Evolutionary conservation across 176 grass and related monocot species (phyloP), one percentile per base, ranked within the genome.

Genomic region (Poa pratensis): DNA sequence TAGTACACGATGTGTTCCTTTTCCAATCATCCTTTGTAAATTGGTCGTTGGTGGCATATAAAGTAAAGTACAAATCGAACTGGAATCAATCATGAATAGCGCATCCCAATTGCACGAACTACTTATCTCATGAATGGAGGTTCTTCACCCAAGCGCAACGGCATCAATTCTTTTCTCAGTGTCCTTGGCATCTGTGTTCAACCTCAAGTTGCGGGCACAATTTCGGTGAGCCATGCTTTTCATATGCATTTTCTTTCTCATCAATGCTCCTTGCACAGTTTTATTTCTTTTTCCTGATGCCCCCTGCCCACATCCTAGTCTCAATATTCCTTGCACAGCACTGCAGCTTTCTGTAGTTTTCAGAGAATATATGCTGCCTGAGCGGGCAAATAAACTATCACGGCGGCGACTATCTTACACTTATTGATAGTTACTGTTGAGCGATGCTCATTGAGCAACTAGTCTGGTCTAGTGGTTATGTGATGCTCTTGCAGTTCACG

Each of bases 341-440:
- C 71, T 72, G 82, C 88, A 78, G 84, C 77, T 87, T 94, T 87
- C 69, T 70, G 73, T 94, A 83, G 85, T 83, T 86, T 90, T 94
- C 87, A 71, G 27, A 62, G 93, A 90, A 94, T 82, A 94, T 94
- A 94, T 94, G 88, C 93, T 86, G 77, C 75, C 57, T 46, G 70
- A 74, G 72, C 46, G 48, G 62, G 89, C 75, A 88, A 90, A 82
- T 92, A 92, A 88, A 94, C 82, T 88, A 92, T 86, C 85, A 63
- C 79, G 68, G 90, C 82, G 82, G 82, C 90, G 87, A 94, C 88
- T 88, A 83, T 92, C 82, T 72, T 88, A 80, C 76, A 34, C 80
- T 92, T 92, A 89, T 75, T 86, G 93, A 94, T 77, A 77, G 87
- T 92, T 94, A 91, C 90, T 94, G 85, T 88, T 94, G 18, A 68